phyloP scores from a whole-genome alignment of 495 filamentous ascomycete genomes.

The Trichoderma gamsii region DNA sequence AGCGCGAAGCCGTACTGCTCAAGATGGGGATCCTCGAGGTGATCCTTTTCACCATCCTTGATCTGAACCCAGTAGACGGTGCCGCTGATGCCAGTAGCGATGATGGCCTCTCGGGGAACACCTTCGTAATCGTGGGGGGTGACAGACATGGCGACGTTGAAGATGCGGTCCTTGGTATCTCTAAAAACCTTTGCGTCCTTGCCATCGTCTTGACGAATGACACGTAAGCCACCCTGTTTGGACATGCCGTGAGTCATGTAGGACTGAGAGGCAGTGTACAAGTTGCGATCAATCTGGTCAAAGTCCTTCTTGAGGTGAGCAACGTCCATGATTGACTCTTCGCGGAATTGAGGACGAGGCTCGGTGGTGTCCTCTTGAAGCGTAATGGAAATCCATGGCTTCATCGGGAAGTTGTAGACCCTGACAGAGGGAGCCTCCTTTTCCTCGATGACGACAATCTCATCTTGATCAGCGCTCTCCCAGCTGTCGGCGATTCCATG shows the following conservation, averaged over 20 bases:
- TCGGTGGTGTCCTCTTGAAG: conserved; percentile 41
- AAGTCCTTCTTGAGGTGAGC: conserved; percentile 94
- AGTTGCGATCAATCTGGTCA: conserved; percentile 89
- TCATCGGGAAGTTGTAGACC: conserved; percentile 93
- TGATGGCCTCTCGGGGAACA: conserved; percentile 62
- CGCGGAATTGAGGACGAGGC: conserved; percentile 50
- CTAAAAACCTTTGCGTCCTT: conserved; percentile 84
- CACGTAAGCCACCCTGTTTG: conserved; percentile 81
- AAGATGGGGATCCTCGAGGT: conserved; percentile 62
- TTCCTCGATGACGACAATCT: conserved; percentile 66
- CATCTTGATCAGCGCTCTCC: conserved; percentile 68
- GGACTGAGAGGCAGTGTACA: conserved; percentile 81
- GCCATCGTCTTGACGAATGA: conserved; percentile 91
- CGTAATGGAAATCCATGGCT: conserved; percentile 81
- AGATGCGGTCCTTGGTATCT: conserved; percentile 79
- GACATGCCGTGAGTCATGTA: conserved; percentile 92
- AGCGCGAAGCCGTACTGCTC: conserved; percentile 76
- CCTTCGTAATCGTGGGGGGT: conserved; percentile 43
- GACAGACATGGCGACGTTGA: conserved; percentile 80
- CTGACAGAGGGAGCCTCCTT: conserved; percentile 55
- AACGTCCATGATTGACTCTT: conserved; percentile 76
- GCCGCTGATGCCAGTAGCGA: conserved; percentile 89
- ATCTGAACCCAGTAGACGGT: conserved; percentile 87
- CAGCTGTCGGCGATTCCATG: conserved; percentile 61
- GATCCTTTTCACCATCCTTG: conserved; percentile 61